Conservation (phyloP, 2,329 filamentous ascomycete genomes). For the Cercospora beticola region DNA sequence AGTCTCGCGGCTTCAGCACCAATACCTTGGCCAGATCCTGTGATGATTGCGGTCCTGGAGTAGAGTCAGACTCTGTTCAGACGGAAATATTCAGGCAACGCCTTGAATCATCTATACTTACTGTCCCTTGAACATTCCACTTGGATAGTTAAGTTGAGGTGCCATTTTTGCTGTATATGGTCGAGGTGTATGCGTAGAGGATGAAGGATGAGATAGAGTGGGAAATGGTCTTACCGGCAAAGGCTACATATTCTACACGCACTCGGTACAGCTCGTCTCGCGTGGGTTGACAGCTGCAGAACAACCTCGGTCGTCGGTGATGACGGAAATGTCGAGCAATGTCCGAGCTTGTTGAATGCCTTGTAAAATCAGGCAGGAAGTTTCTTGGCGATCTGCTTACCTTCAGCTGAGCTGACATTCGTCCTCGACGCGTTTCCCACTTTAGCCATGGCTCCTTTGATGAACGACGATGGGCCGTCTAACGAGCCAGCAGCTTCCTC, state of each 20-base stretch:
- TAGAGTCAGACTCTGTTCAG: background rate
- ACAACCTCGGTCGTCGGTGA: conserved; percentile 8
- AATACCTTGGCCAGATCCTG: conserved; percentile 61
- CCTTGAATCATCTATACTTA: background rate
- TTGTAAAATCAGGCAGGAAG: background rate
- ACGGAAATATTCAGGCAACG: background rate
- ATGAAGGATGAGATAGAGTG: background rate
- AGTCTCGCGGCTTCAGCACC: conserved; percentile 78
- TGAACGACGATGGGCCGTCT: conserved; percentile 14
- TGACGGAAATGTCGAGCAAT: background rate
- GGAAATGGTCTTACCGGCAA: background rate
- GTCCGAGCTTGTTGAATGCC: background rate
- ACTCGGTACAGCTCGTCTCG: conserved; percentile 8
- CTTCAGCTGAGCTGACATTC: conserved; percentile 1
- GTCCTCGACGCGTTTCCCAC: background rate
- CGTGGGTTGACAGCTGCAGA: conserved; percentile 1
- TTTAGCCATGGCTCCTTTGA: conserved; percentile 23
- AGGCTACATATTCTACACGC: conserved; percentile 6
- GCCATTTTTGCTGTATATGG: conserved; percentile 29
- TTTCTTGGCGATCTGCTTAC: background rate
- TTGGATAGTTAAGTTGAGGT: conserved; percentile 77
- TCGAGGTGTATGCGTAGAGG: background rate
- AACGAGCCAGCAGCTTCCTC: background rate
- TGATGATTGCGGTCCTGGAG: conserved; percentile 71
- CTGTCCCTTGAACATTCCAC: conserved; percentile 74